Evolutionary conservation across 2,329 filamentous ascomycete species (phyloP), one percentile per base, ranked within the genome.

Genomic region (Penicillium sp.): DNA sequence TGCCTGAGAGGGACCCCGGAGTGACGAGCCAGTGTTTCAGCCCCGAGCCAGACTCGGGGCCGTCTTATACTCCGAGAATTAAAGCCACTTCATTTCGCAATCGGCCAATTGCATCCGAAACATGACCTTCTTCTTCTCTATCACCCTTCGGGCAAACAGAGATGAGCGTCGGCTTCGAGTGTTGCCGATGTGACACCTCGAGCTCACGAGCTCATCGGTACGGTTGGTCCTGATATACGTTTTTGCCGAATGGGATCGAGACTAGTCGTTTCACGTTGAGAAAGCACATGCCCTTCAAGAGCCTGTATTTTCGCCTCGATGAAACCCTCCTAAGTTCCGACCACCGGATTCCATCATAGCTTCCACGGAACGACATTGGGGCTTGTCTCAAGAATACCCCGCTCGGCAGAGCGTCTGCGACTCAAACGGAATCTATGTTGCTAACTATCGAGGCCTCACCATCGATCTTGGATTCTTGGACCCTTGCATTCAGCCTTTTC

Each of bases 311-410:
- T 48, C 45, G n/a, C 15, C 35, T 41, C 15, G 35, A 41, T 56
- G 45, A 56, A 49, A 56, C 54, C 29, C 30, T 30, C 54, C 35
- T 15, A 44, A 45, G 13, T 56, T 17, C n/a, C 17, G 17, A 45
- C 45, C 38, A 30, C 3, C 35, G 9, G 35, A 45, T 57, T 50
- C 44, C 55, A 57, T 57, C 46, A 48, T 56, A 41, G 44, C 45
- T 1, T 11, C 44, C 23, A 45, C 19, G 35, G 35, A 41, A 41
- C 11, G 35, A 41, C 11, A 13, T 41, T 41, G 35, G 35, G 35
- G 35, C 35, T 41, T 15, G 35, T 41, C 35, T 41, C 35, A 41
- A 29, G 15, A 31, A 47, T 46, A 30, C 54, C 55, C 55, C 55
- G 46, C 55, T 41, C 31, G 55, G 41, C 41, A 11, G 38, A 44